phyloP scores from a whole-genome alignment of 345 rosid species.

The Nasturtium officinale region DNA sequence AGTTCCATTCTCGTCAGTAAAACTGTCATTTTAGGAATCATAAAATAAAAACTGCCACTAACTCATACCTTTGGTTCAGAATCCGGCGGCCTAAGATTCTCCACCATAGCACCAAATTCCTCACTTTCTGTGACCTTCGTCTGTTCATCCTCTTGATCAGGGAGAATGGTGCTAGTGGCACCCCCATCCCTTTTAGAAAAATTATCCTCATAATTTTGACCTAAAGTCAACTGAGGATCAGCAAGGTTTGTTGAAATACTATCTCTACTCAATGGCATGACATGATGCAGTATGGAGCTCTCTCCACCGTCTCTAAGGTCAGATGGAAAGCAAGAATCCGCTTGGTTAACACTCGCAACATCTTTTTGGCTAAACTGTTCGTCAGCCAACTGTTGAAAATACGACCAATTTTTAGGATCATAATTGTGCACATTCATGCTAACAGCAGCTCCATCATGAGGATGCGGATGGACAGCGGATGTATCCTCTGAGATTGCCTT shows the following conservation, averaged over 20 bases:
- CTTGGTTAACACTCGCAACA: slow-evolving; percentile 59
- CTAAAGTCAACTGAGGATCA: slow-evolving; percentile 53
- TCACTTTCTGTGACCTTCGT: slow-evolving; percentile 57
- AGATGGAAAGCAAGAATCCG: slow-evolving; percentile 49
- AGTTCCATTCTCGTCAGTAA: slow-evolving; percentile 33
- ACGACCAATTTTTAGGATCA: slow-evolving; percentile 84
- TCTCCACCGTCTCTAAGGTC: slow-evolving; percentile 47
- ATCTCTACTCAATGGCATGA: slow-evolving; percentile 47
- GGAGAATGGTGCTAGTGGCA: slow-evolving; percentile 34
- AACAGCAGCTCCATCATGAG: slow-evolving; percentile 63
- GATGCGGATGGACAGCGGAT: slow-evolving; percentile 43
- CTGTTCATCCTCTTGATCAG: slow-evolving; percentile 44
- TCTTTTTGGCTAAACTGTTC: slow-evolving; percentile 59
- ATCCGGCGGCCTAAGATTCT: slow-evolving; percentile 56
- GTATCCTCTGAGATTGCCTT: slow-evolving; percentile 62
- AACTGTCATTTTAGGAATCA: neutral
- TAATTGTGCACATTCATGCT: slow-evolving; percentile 73
- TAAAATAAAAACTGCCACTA: slow-evolving; percentile 38
- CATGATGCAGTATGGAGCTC: slow-evolving; percentile 40
- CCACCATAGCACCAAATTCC: slow-evolving; percentile 68
- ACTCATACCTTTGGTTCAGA: slow-evolving; percentile 62
- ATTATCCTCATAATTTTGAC: slow-evolving; percentile 45
- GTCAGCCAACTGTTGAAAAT: slow-evolving; percentile 83
- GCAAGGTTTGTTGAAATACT: slow-evolving; percentile 45
- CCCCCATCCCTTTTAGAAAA: slow-evolving; percentile 42